Base-by-base conservation (phyloP, 73 alveolate species). In the Paramecium bursaria region DNA sequence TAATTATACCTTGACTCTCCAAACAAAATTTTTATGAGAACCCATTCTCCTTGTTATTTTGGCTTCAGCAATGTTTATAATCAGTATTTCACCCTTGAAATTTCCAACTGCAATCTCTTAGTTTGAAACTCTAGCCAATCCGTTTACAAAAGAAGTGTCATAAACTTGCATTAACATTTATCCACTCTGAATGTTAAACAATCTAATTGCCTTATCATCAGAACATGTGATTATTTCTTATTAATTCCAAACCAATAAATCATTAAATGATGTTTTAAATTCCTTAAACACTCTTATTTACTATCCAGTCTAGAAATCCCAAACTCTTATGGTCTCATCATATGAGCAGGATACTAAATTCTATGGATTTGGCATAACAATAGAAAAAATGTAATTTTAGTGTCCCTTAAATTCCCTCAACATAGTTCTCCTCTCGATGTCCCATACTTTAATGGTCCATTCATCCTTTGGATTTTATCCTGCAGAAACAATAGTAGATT, bases 371-470 rank as follows among this genome's bases (percentile, higher is more conserved):
- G 82, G 82, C 22, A 25, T 3, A 14, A 57, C 33, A 9, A 67
- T 21, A 39, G 82, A 67, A 67, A 67, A 67, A 39, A 67, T 67
- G n/a, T 67, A 67, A 42, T 67, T 67, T 5, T 21, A 25, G 35
- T 67, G 82, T 6, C 82, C 82, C 44, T 67, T 67, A 33, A 67
- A 35, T 67, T 67, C 82, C 39, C 50, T 67, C 15, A 67, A 39
- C 30, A 67, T 21, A 7, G 10, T 17, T 9, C 60, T 19, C 44
- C 82, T 67, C 13, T 67, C 82, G 14, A 67, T 25, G 21, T 67
- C 82, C 82, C 82, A 67, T 17, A 67, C 10, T 25, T 67, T 67
- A 13, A 67, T 67, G 10, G 82, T 67, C 82, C 82, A 67, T 67
- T 67, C 82, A 67, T 67, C 82, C 44, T 67, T 67, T 15, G 22